phyloP scores from a whole-genome alignment of 2,329 filamentous ascomycete genomes.

The Amauroascus niger region DNA sequence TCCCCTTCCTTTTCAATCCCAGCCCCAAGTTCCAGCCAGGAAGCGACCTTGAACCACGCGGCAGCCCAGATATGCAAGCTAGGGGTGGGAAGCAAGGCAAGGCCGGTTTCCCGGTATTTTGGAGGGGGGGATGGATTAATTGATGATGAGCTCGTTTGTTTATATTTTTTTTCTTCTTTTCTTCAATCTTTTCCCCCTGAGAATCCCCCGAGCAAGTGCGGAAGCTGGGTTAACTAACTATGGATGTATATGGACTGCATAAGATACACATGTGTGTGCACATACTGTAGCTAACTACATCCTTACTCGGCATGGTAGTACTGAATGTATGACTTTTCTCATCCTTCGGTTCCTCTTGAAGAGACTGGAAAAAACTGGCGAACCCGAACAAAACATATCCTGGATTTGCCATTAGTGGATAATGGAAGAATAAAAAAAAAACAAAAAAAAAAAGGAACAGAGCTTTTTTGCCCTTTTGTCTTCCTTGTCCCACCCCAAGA shows the following conservation, averaged over 20 bases:
- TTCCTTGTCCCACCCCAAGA: neutral
- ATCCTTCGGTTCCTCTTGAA: neutral
- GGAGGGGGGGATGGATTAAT: neutral
- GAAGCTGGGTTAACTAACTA: too few species aligned
- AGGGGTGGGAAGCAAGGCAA: neutral
- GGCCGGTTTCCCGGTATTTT: neutral
- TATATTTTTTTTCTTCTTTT: too few species aligned
- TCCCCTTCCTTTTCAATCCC: too few species aligned
- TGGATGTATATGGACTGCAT: neutral
- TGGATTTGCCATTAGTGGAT: constrained; percentile 3
- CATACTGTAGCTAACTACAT: too few species aligned
- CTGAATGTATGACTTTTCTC: neutral
- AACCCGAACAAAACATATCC: neutral
- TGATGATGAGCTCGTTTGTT: too few species aligned
- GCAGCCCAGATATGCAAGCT: constrained; percentile 10
- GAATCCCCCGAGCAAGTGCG: too few species aligned
- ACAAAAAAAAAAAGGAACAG: neutral
- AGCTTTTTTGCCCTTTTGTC: too few species aligned
- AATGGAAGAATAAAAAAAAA: neutral
- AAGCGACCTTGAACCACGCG: constrained; percentile 7
- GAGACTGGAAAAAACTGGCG: too few species aligned
- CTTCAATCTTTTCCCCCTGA: neutral
- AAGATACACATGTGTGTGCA: too few species aligned
- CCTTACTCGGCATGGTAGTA: too few species aligned
- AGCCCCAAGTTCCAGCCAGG: constrained; percentile 1